phyloP scores from a whole-genome alignment of 306 rosid genomes.

The Benincasa hispida region DNA sequence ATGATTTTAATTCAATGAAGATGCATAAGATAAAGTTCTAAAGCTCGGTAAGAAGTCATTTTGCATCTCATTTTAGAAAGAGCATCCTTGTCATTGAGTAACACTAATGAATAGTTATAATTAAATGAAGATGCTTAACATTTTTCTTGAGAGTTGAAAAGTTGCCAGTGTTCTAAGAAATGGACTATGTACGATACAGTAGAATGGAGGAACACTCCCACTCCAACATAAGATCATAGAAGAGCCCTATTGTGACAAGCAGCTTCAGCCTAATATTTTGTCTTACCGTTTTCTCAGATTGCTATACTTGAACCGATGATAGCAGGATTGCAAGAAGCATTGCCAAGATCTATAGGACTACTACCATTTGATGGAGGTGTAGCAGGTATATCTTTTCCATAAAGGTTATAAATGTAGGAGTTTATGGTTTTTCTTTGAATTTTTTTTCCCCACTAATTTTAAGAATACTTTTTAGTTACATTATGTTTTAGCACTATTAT shows the following conservation, averaged over 20 bases:
- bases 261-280: neutral
- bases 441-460: neutral
- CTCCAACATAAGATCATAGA: neutral
- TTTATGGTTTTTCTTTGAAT: neutral
- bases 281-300: slow-evolving; percentile 33
- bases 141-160: neutral
- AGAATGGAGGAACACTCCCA: neutral
- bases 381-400: slow-evolving; percentile 38
- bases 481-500: neutral
- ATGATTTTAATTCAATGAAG: neutral
- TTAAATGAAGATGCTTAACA: neutral
- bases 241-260: neutral
- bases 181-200: neutral
- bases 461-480: neutral
- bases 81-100: neutral
- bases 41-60: neutral
- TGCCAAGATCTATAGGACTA: slow-evolving; percentile 89
- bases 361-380: slow-evolving; percentile 98
- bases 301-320: slow-evolving; percentile 85
- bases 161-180: neutral
- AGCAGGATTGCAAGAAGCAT: slow-evolving; percentile 80
- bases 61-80: neutral
- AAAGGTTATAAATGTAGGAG: slow-evolving; percentile 1
- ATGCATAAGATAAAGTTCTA: neutral
- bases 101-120: no score